Evolutionary conservation across 2,329 filamentous ascomycete species (phyloP), one percentile per base, ranked within the genome.

Genomic region (Hypoxylon sp.): DNA sequence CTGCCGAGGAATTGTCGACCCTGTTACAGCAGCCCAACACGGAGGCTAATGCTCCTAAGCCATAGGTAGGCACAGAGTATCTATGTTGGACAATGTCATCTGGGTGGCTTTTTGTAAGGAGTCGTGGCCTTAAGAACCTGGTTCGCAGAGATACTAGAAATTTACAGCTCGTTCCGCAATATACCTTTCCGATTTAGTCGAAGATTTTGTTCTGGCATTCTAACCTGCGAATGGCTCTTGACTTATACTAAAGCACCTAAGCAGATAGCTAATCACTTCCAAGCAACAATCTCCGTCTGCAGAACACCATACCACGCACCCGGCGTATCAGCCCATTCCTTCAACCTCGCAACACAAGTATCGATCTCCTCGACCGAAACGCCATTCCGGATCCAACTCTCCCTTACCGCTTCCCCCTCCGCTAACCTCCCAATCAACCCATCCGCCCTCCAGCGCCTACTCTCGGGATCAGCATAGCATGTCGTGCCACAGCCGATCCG

Each of bases 1-100:
- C 69, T 5, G 76, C 74, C 3, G 72, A 60, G 14, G 76, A 77
- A 41, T 21, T 78, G 38, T 75, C 72, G 72, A 70, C 55, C 6
- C 55, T 77, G 11, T 55, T 78, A n/a, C 43, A 70, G 60, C 63
- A 75, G 69, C 69, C 67, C 1, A 70, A 68, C 14, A 52, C 52
- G 1, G 56, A 55, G 17, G 70, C 52, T 3, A 69, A 69, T 45
- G 71, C 34, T 7, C 34, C 57, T 2, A 56, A 50, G 48, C 9
- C 67, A n/a, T 68, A 68, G 34, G 11, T 9, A 9, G 10, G 5
- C 48, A 48, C 5, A 11, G 43, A 17, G 3, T n/a, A 30, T 9
- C 49, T 17, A 4, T 5, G 13, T 7, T 49, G 30, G 11, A 32
- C 28, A 17, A 6, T 25, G 21, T 21, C 5, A 60, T 49, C 13